phyloP scores from a whole-genome alignment of 129 eudicot genomes.

The Saussurea involucrata region DNA sequence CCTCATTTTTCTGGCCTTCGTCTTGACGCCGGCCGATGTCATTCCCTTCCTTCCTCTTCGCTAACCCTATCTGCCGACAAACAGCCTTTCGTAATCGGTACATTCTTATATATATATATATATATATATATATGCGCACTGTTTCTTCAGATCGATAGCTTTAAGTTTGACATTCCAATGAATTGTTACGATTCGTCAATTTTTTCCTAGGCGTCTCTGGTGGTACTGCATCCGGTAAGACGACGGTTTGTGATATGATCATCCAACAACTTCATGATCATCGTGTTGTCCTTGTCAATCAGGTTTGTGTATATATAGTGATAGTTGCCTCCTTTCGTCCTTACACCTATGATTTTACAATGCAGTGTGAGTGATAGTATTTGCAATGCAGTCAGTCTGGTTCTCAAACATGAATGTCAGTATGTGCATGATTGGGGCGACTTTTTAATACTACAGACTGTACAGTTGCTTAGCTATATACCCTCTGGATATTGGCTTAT shows the following conservation, averaged over 20 bases:
- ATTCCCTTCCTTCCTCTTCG: slow-evolving; percentile 44
- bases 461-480: background rate
- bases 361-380: background rate
- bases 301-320: slow-evolving; percentile 40
- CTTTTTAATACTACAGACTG: background rate
- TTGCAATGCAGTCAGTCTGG: background rate
- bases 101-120: too few species aligned
- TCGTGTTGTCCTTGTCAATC: slow-evolving; percentile 93
- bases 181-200: background rate
- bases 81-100: slow-evolving; percentile 93
- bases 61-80: slow-evolving; percentile 30
- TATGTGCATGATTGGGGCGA: background rate
- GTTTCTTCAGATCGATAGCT: background rate
- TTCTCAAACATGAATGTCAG: background rate
- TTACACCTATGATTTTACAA: too few species aligned
- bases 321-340: background rate
- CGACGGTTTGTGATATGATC: slow-evolving; percentile 97
- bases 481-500: background rate
- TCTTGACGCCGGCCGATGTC: slow-evolving; percentile 35
- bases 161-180: background rate
- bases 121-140: too few species aligned
- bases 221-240: slow-evolving; percentile 98
- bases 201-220: slow-evolving; percentile 74
- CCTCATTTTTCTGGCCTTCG: slow-evolving; percentile 95
- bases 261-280: slow-evolving; percentile 99